Evolutionary conservation across 345 rosid genomes (phyloP), one percentile per base, ranked within the genome.

Genomic region (Gossypium stocksii): DNA sequence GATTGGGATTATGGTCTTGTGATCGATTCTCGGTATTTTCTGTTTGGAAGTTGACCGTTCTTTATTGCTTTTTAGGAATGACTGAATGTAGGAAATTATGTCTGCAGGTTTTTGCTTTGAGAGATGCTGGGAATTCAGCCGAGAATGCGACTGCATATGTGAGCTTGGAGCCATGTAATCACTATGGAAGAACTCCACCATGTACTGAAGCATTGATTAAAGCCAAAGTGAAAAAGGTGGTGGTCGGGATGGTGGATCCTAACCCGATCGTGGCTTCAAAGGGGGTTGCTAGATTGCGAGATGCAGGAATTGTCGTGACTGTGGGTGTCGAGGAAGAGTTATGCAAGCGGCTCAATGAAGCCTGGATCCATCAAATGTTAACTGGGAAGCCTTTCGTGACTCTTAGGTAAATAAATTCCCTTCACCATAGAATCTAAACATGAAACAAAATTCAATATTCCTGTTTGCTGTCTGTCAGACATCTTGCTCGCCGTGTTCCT

Each of bases 111-210:
- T 93, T 90, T 86, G 96, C 99, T 81, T 83, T 93, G 34, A 80
- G 93, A 78, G 89, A 89, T 80, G 97, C 97, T 46, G 92, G 94
- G 53, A 86, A 83, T 44, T 87, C 87, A 79, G 96, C 92, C 22
- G 89, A 91, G 85, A 84, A 85, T 71, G 93, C 96, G 0, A 93
- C 96, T 49, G 91, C 97, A 61, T 95, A 93, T 72, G 98, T 93
- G 80, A 91, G 92, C 76, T 81, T 93, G 56, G 99, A 95, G 81
- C 99, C 99, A 2, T 91, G 99, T 80, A 90, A 95, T 74, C 97
- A 91, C 79, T 79, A 84, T 68, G 98, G 99, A 15, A 87, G 97
- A 85, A 95, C 97, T 45, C 97, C 97, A n/a, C 97, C 98, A 0
- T 93, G 97, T 67, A 78, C 90, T 48, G 96, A 95, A 78, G 99